Base-by-base conservation (phyloP, 192 early-diverging fungal genomes). In the Diversispora eburnea region DNA sequence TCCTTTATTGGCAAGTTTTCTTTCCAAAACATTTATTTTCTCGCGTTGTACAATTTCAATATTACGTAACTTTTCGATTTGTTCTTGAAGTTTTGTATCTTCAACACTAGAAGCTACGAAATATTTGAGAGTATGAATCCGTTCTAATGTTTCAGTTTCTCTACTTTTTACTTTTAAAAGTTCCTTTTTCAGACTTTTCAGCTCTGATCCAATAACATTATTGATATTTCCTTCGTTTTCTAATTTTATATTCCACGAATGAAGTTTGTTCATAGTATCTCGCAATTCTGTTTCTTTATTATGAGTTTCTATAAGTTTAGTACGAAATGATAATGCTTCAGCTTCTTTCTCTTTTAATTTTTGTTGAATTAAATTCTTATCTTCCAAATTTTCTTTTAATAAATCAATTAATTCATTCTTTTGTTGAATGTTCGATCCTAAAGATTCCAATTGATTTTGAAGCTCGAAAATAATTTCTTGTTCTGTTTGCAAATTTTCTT, bases 361-460 rank as follows among this genome's bases (percentile, higher is more conserved):
- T 63, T 61, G 61, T 63, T 64, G 72, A 33, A 73, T 13, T 2
- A 42, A 20, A 5, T 47, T 13, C 45, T 73, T 73, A 64, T 73
- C 60, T 13, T 47, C 33, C 8, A 73, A 49, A 20, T 63, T 60
- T 63, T 43, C 22, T 43, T 73, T 73, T 20, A 64, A 17, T 17
- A 13, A 41, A 43, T 73, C 72, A 63, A 73, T 73, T 43, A 61
- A 42, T n/a, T 73, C 72, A 42, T 73, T 61, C 43, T 73, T 73
- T 48, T 57, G 47, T 42, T 63, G 20, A 63, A 63, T 52, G 25
- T 73, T 57, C 12, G 33, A 5, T 17, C 43, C 63, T 8, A 73
- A 19, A 43, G 20, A 61, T 42, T 63, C 61, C 39, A 73, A 48
- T 61, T 73, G 60, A 15, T 51, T 19, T 63, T 73, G 72, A 10